Evolutionary conservation across 305 asterid genomes (phyloP).

Genomic region (Fraxinus velutina): DNA sequence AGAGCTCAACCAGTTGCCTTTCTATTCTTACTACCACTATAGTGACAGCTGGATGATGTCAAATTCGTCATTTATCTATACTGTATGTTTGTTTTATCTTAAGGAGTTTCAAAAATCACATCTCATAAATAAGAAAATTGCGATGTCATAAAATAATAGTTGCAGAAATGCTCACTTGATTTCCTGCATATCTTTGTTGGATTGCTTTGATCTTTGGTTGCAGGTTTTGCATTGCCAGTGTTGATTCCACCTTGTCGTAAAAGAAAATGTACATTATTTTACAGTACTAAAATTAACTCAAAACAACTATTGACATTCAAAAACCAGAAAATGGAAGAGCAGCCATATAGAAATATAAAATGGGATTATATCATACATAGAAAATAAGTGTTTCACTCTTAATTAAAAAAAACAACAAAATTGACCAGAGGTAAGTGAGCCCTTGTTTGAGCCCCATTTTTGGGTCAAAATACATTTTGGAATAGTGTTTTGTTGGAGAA

Average conservation of each 20-base stretch:
- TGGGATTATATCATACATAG: background rate
- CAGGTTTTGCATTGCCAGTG: slow-evolving; percentile 97
- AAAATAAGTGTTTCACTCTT: slow-evolving; percentile 4
- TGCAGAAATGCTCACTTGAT: slow-evolving; percentile 59
- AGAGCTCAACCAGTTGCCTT: background rate
- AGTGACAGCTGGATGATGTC: slow-evolving; percentile 2
- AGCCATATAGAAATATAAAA: slow-evolving; percentile 9
- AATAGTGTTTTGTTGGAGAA: too few species aligned
- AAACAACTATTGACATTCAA: slow-evolving; percentile 8
- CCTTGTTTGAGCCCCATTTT: background rate
- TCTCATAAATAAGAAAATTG: background rate
- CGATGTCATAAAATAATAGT: background rate
- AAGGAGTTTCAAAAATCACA: slow-evolving; percentile 9
- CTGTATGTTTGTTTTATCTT: slow-evolving; percentile 10
- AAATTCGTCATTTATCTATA: background rate
- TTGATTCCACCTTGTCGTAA: slow-evolving; percentile 79
- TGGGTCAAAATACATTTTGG: background rate
- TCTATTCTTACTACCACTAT: background rate
- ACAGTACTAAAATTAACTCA: slow-evolving; percentile 14
- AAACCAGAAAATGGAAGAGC: background rate
- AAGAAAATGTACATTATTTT: slow-evolving; percentile 20
- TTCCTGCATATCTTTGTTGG: slow-evolving; percentile 96
- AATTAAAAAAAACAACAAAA: background rate
- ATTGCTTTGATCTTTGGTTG: slow-evolving; percentile 98
- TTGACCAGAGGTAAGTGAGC: slow-evolving; percentile 16